Percentiles rank a stretch among this genome's conserved stretches.
These are phyloP conservation scores for Lagenidium giganteum DNA, from an alignment of 352 stramenopile species.

Conservation along the genomic window DNA sequence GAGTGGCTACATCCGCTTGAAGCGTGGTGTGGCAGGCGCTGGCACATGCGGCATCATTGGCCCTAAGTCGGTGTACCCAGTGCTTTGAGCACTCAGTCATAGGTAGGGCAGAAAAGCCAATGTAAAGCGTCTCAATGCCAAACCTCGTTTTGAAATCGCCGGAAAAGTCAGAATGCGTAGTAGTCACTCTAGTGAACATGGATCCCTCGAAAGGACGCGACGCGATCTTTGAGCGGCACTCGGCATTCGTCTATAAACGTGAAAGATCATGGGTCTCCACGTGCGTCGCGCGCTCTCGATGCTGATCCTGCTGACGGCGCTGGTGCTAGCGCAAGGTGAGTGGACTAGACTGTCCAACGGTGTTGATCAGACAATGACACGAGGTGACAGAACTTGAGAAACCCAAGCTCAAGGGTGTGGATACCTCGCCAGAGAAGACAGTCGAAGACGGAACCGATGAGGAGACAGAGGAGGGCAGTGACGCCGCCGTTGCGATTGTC, in stretches of 20 bases:
- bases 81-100: not conserved
- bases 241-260: too few species aligned
- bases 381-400: too few species aligned
- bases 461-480: too few species aligned
- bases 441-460: not conserved
- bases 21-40: conserved; percentile 59
- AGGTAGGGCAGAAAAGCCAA: not conserved
- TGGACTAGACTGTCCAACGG: conserved; percentile 7
- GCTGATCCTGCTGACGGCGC: conserved; percentile 12
- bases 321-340: conserved; percentile 20
- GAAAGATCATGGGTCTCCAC: conserved; percentile 4
- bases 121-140: too few species aligned
- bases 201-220: too few species aligned
- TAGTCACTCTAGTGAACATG: too few species aligned
- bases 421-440: too few species aligned
- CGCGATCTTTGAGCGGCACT: too few species aligned
- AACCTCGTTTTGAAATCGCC: too few species aligned
- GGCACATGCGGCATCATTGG: conserved; percentile 55
- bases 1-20: conserved; percentile 91
- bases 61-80: conserved; percentile 51
- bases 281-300: conserved; percentile 9
- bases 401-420: too few species aligned
- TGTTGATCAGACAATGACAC: too few species aligned
- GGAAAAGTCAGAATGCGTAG: too few species aligned
- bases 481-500: conserved; percentile 36